phyloP scores from a whole-genome alignment of 1,284 basidiomycete genomes.

The Thecaphora frezii region DNA sequence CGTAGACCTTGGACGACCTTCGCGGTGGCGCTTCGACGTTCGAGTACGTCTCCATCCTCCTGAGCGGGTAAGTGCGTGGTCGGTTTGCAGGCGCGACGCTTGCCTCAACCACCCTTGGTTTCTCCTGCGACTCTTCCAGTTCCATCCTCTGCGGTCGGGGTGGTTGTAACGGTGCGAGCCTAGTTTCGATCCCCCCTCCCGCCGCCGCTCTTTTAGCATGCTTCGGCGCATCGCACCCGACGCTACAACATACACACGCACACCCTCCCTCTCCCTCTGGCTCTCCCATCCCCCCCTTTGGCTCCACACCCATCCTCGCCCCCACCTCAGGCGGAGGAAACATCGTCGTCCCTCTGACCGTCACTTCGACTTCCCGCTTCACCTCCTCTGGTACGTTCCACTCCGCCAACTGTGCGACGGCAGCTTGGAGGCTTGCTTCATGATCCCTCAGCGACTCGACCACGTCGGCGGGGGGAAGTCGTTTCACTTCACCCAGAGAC shows the following conservation, averaged over 20 bases:
- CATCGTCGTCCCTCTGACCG: neutral
- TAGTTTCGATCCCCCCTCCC: neutral
- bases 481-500: neutral
- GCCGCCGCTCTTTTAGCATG: neutral
- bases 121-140: slow-evolving; percentile 11
- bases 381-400: neutral
- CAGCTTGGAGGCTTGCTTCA: neutral
- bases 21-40: too few relatives aligned
- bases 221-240: slow-evolving; percentile 6
- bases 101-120: too few relatives aligned
- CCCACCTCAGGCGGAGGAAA: neutral
- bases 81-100: too few relatives aligned
- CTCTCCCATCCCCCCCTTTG: neutral
- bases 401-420: neutral
- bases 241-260: slow-evolving; percentile 26
- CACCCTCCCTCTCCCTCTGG: slow-evolving; percentile 4
- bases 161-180: slow-evolving; percentile 3
- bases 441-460: neutral
- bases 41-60: too few relatives aligned
- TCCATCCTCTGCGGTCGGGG: neutral
- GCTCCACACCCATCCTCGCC: neutral
- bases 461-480: neutral
- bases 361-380: neutral
- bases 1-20: too few relatives aligned
- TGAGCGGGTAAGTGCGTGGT: too few relatives aligned